Evolutionary conservation across 2,329 filamentous ascomycete species (phyloP).

Genomic region (Helotiales sp.): DNA sequence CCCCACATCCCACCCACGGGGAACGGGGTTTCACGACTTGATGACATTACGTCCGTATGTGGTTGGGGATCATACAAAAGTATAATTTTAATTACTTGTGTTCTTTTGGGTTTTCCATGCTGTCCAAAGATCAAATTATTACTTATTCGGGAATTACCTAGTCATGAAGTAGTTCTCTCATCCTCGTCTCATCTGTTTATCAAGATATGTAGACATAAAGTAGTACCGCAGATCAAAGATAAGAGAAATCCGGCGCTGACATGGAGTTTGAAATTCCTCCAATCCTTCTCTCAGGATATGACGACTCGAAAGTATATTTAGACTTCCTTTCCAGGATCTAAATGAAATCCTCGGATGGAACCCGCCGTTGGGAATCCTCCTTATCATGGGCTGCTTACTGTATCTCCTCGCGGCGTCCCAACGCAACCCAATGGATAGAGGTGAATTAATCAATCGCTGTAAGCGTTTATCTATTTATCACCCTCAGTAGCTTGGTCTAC

Average conservation of each 20-base stretch:
- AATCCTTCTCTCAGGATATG: not conserved
- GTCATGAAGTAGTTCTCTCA: no score
- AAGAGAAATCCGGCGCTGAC: not conserved
- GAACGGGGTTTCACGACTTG: not conserved
- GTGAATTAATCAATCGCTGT: not conserved
- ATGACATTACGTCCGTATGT: not conserved
- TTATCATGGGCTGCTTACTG: not conserved
- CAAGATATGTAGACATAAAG: not conserved
- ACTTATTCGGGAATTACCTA: no score
- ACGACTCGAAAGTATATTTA: constrained; percentile 4
- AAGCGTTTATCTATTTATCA: not conserved
- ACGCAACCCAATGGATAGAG: not conserved
- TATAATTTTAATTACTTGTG: not conserved
- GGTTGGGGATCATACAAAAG: not conserved
- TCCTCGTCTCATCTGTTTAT: no score
- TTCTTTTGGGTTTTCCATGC: no score
- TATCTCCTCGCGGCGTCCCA: not conserved
- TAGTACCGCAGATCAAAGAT: constrained; percentile 4
- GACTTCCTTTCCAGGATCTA: not conserved
- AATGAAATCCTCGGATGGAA: not conserved
- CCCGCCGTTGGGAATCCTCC: not conserved
- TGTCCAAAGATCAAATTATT: no score
- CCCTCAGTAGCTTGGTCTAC: not conserved
- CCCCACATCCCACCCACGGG: constrained; percentile 8
- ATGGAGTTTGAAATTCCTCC: not conserved